Conservation (phyloP, 805 yeast genomes). For the Grigorovia transvaalensis region DNA sequence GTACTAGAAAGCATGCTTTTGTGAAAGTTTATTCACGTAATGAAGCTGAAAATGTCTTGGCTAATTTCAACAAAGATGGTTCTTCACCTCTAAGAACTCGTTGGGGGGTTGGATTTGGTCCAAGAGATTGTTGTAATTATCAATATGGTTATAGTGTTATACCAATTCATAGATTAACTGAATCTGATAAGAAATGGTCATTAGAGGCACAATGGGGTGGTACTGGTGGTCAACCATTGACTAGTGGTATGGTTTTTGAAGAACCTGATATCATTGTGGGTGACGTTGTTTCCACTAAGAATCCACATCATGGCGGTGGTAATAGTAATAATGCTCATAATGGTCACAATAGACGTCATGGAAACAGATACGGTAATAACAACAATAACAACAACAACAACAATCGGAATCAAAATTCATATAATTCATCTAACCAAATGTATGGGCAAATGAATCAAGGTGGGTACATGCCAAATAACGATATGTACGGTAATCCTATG, state of each 20-base stretch:
- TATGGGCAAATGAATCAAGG: constrained; percentile 13
- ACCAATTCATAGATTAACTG: constrained; percentile 81
- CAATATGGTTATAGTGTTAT: constrained; percentile 81
- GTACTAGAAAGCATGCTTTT: constrained; percentile 89
- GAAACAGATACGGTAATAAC: neutral
- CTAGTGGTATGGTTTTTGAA: constrained; percentile 73
- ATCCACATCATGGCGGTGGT: constrained; percentile 73
- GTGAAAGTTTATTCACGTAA: constrained; percentile 85
- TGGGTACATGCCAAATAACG: constrained; percentile 3
- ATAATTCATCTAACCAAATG: constrained; percentile 8
- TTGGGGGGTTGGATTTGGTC: constrained; percentile 99
- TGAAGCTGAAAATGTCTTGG: constrained; percentile 80
- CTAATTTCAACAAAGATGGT: constrained; percentile 61
- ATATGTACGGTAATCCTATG: constrained; percentile 5
- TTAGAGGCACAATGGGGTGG: constrained; percentile 94
- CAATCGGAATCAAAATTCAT: constrained; percentile 5
- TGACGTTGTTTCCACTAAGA: constrained; percentile 82
- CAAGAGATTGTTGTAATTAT: constrained; percentile 95
- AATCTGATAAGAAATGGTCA: constrained; percentile 88
- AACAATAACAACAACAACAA: neutral
- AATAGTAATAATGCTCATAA: constrained; percentile 80
- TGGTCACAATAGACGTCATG: constrained; percentile 35
- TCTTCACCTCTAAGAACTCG: constrained; percentile 63
- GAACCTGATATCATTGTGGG: constrained; percentile 98
- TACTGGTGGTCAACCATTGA: constrained; percentile 77